phyloP scores from a whole-genome alignment of 2,329 filamentous ascomycete genomes.

The Xylariaceae sp. region DNA sequence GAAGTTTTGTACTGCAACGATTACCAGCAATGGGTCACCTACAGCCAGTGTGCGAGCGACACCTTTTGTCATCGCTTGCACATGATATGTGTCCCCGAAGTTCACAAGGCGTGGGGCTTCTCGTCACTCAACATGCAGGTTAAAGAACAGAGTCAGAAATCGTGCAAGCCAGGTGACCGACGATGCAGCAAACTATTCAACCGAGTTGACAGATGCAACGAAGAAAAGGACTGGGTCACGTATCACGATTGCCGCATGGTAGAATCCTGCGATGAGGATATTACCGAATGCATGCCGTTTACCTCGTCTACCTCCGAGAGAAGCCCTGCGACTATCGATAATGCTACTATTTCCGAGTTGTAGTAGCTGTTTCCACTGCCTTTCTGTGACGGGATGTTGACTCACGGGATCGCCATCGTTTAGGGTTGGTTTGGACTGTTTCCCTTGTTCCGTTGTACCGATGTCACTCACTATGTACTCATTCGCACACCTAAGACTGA shows the following conservation, averaged over 20 bases:
- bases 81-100: constrained; percentile 9
- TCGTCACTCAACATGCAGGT: not conserved
- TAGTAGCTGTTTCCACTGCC: not conserved
- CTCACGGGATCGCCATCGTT: not conserved
- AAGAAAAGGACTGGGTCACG: constrained; percentile 10
- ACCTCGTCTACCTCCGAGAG: no score
- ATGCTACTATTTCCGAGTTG: not conserved
- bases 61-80: constrained; percentile 15
- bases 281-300: constrained; percentile 14
- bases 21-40: constrained; percentile 7
- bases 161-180: constrained; percentile 15
- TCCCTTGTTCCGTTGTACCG: not conserved
- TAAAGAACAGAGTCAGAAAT: no score
- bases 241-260: constrained; percentile 18
- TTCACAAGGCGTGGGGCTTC: not conserved
- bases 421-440: not conserved
- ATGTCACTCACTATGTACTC: not conserved
- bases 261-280: constrained; percentile 1
- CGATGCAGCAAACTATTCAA: constrained; percentile 10
- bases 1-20: constrained; percentile 11
- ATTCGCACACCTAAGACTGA: no score
- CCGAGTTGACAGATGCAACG: constrained; percentile 16
- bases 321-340: not conserved
- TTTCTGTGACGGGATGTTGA: not conserved
- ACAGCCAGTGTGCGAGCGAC: not conserved